These are phyloP conservation scores for Ailanthus altissimus DNA, from an alignment of 345 rosid genomes.

Conservation along the genomic window DNA sequence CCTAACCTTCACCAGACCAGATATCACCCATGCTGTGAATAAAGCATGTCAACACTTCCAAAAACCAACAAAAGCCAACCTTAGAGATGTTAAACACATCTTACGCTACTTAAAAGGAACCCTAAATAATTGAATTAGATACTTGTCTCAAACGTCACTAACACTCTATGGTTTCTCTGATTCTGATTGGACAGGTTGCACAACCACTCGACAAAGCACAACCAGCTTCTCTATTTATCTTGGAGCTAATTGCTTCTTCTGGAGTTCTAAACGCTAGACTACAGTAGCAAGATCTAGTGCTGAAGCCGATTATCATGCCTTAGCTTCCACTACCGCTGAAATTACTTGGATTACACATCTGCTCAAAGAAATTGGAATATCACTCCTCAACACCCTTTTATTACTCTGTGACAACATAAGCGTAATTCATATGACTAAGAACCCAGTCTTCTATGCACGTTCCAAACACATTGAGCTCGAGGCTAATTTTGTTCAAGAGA, in stretches of 20 bases:
- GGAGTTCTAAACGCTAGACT: neutral
- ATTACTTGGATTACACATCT: neutral
- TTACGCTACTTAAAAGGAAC: neutral
- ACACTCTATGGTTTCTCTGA: too few relatives aligned
- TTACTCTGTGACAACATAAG: neutral
- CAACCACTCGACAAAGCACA: neutral
- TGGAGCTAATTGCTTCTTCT: neutral
- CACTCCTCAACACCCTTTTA: neutral
- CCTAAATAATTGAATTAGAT: too few relatives aligned
- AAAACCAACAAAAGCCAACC: too few relatives aligned
- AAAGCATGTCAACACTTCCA: too few relatives aligned
- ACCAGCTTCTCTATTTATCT: neutral
- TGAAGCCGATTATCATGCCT: neutral
- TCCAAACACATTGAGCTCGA: neutral
- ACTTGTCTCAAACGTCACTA: too few relatives aligned
- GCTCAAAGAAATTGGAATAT: neutral
- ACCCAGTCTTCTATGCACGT: neutral
- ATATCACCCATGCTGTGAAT: too few relatives aligned
- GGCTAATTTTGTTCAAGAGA: neutral
- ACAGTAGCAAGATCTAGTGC: neutral
- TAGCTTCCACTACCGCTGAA: neutral
- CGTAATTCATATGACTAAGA: neutral
- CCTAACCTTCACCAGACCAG: too few relatives aligned
- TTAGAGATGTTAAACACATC: too few relatives aligned
- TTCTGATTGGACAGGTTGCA: too few relatives aligned